Evolutionary conservation across 2,329 filamentous ascomycete species (phyloP).

Genomic region (Aureobasidium zeae): DNA sequence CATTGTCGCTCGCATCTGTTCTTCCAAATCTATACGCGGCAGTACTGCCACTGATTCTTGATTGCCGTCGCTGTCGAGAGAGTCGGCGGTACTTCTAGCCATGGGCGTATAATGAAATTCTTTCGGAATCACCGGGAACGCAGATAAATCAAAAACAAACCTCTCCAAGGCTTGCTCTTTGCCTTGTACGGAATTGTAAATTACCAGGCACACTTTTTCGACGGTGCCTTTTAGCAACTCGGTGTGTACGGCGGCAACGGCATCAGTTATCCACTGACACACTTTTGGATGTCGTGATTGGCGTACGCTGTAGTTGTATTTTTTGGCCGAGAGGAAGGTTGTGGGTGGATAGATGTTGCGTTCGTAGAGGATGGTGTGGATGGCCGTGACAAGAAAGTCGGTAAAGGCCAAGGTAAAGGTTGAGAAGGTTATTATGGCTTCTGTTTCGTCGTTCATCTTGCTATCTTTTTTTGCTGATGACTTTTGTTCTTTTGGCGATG

Average conservation of each 20-base stretch:
- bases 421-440: conserved; percentile 35
- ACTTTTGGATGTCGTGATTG: conserved; percentile 80
- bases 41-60: conserved; percentile 23
- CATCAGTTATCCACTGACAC: conserved; percentile 76
- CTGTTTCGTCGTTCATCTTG: conserved; percentile 13
- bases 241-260: conserved; percentile 59
- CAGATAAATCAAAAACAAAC: conserved; percentile 51
- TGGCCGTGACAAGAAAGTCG: conserved; percentile 69
- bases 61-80: too few relatives aligned
- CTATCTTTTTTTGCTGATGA: too few relatives aligned
- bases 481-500: too few relatives aligned
- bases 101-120: conserved; percentile 44
- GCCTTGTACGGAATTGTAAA: conserved; percentile 45
- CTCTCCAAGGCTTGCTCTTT: conserved; percentile 48
- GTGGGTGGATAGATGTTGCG: conserved; percentile 66
- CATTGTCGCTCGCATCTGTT: conserved; percentile 62
- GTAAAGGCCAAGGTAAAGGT: conserved; percentile 60
- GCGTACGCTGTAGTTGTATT: conserved; percentile 75
- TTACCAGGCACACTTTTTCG: conserved; percentile 47
- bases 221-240: conserved; percentile 57
- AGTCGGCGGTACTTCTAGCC: conserved; percentile 30
- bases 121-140: conserved; percentile 42
- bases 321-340: conserved; percentile 69
- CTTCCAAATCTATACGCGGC: conserved; percentile 50
- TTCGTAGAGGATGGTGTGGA: conserved; percentile 80